Base-by-base conservation (phyloP, 805 yeast species). In the Candida chilensis region DNA sequence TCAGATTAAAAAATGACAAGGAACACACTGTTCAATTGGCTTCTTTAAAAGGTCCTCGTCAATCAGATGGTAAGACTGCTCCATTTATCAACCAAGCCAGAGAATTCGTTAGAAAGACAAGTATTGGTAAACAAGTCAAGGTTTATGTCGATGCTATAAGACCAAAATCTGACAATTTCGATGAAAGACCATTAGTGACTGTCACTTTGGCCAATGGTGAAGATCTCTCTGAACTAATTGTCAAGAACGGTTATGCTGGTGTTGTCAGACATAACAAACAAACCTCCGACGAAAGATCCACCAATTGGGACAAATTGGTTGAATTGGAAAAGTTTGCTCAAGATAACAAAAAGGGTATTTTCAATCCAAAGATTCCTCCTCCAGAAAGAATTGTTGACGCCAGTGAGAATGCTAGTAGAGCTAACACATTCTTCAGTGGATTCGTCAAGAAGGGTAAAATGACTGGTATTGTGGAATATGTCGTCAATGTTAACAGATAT, bases 221-320 rank as follows among this genome's bases (percentile, higher is more conserved):
- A 27, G 83, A 83, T 45, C 59, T 85, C 22, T 72, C 84, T 5
- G 72, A 74, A 40, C 41, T 59, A 19, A 49, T 85, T 31, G 80
- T 85, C 13, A 51, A 64, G 17, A 64, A 57, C 35, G 95, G 95
- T 5, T 74, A 60, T 52, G 94, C 88, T 11, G 58, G 79, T n/a
- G 94, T 84, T 16, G 66, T 82, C 34, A 74, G 74, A 48, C 94
- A 83, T 55, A 75, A 78, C 47, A 78, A 78, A 53, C 84, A 79
- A 35, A 82, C 78, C 27, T 56, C 66, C 9, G 65, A 66, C 24
- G 84, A 77, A 44, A 67, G 84, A 41, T 75, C 92, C 2, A 67
- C 75, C 19, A 69, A 74, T 41, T 84, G 94, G 90, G 95, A 85
- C 47, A 66, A 65, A 29, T 63, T 85, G 33, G 54, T 81, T 27